Percentiles rank a stretch among this genome's conserved stretches.
Evolutionary conservation across 441 rosid species (phyloP).

Genomic region (Brassica hybrid): DNA sequence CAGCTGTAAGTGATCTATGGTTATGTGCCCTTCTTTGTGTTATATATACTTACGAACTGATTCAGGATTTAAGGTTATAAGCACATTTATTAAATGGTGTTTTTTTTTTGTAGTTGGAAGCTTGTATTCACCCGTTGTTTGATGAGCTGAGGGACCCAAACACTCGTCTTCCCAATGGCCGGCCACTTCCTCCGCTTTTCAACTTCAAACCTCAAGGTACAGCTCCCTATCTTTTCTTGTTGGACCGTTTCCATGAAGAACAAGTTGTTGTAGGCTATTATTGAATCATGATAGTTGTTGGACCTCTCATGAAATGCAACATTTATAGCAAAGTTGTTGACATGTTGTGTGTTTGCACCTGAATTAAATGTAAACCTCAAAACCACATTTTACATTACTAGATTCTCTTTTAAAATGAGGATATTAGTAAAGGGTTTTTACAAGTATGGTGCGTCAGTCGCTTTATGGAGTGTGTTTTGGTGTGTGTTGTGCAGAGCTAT

Average conservation of each 20-base stretch:
- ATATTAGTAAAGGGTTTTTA: neutral
- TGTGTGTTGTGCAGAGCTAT: slow-evolving; percentile 57
- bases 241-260: neutral
- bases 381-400: neutral
- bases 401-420: neutral
- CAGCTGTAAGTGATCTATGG: slow-evolving; percentile 74
- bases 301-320: too few relatives aligned
- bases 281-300: neutral
- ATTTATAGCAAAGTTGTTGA: too few relatives aligned
- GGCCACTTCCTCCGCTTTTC: slow-evolving; percentile 93
- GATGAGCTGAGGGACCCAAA: slow-evolving; percentile 93
- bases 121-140: slow-evolving; percentile 90
- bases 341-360: slow-evolving; percentile 8
- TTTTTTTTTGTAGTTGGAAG: slow-evolving; percentile 64
- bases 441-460: neutral
- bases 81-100: neutral
- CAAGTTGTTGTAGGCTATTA: neutral
- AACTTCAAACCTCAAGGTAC: slow-evolving; percentile 81
- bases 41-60: slow-evolving; percentile 6
- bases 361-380: neutral
- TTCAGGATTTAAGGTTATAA: slow-evolving; percentile 6
- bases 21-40: slow-evolving; percentile 2
- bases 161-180: slow-evolving; percentile 91
- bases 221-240: slow-evolving; percentile 1
- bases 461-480: slow-evolving; percentile 6